phyloP scores from a whole-genome alignment of 352 stramenopile species.

The Blastocystis sp. region DNA sequence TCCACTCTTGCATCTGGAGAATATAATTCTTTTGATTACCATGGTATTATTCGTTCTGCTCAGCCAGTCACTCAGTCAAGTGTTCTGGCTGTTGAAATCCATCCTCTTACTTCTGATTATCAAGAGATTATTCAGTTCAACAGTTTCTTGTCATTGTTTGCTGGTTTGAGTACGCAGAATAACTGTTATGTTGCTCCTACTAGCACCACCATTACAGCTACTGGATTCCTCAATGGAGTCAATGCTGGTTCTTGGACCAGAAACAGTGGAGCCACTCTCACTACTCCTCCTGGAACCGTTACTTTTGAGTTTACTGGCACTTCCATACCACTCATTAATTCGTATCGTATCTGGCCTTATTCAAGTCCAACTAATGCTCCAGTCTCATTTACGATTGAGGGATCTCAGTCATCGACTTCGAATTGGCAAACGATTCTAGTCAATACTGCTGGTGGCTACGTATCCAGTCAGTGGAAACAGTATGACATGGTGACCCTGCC shows the following conservation, averaged over 20 bases:
- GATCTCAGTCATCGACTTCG: neutral
- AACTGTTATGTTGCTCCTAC: neutral
- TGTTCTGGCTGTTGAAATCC: conserved; percentile 25
- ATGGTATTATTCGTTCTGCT: neutral
- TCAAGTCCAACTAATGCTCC: neutral
- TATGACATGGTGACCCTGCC: neutral
- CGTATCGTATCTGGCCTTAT: neutral
- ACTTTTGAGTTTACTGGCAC: neutral
- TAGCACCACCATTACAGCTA: neutral
- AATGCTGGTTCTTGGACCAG: neutral
- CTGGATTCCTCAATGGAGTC: neutral
- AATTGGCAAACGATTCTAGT: neutral
- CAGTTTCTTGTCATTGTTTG: neutral
- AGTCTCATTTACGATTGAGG: neutral
- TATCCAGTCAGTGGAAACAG: neutral
- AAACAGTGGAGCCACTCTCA: neutral
- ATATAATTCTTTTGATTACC: neutral
- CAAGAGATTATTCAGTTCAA: neutral
- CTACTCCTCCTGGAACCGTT: neutral
- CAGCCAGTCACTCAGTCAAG: neutral
- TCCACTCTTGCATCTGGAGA: neutral
- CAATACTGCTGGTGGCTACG: neutral
- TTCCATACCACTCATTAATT: neutral
- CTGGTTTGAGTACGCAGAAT: too few species aligned
- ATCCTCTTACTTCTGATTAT: neutral